Percentiles rank a stretch among this genome's conserved stretches.
phyloP scores from a whole-genome alignment of 176 grass and related monocot species.

The Typha latifolia region DNA sequence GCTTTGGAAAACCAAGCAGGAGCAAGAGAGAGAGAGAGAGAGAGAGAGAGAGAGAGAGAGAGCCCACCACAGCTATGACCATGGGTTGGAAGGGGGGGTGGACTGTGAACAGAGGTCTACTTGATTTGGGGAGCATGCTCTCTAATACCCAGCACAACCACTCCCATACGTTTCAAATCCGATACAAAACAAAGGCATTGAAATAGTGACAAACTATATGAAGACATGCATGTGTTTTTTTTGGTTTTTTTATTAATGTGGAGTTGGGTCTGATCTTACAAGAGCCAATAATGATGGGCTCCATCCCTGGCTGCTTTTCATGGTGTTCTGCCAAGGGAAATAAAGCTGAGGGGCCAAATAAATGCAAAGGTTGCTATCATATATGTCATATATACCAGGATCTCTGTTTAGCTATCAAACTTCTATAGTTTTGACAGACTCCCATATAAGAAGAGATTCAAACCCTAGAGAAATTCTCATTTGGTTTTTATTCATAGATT shows the following conservation, averaged over 20 bases:
- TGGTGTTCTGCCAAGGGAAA: background rate
- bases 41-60: too few species aligned
- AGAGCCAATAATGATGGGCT: background rate
- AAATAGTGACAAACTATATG: background rate
- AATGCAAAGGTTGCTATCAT: too few species aligned
- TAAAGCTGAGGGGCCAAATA: background rate
- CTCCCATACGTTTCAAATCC: background rate
- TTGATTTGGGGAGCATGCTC: background rate
- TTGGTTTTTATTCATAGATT: too few species aligned
- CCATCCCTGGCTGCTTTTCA: background rate
- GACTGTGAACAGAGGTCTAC: background rate
- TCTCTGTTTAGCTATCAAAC: too few species aligned
- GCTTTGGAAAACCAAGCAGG: background rate
- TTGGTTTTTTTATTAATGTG: too few species aligned
- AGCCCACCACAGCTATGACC: background rate
- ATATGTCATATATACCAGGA: too few species aligned
- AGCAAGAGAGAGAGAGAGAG: background rate
- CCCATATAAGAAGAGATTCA: too few species aligned
- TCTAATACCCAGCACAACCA: background rate
- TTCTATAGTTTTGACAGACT: too few species aligned
- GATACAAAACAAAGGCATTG: background rate
- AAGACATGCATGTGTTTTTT: background rate
- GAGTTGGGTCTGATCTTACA: background rate
- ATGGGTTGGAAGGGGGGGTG: background rate
- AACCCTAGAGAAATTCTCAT: too few species aligned